Evolutionary conservation across 768 basidiomycete species (phyloP).

Genomic region (Termitomyces eurrhizus): DNA sequence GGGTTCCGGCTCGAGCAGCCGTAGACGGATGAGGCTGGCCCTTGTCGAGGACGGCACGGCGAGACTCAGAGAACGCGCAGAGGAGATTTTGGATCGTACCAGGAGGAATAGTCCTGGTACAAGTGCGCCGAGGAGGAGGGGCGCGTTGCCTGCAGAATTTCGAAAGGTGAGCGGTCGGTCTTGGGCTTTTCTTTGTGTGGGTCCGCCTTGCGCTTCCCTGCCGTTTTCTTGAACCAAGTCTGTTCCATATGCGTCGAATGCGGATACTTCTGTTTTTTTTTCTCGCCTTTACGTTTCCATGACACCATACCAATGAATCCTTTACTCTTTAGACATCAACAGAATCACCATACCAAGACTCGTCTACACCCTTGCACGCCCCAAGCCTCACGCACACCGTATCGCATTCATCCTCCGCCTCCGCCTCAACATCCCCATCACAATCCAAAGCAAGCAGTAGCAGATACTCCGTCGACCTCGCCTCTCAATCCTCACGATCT

Average conservation of each 20-base stretch:
- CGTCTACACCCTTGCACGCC: neutral
- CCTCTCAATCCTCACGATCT: slow-evolving; percentile 1
- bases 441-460: neutral
- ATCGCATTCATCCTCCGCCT: slow-evolving; percentile 6
- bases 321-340: neutral
- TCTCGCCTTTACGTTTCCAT: neutral
- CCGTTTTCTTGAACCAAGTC: no score
- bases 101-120: slow-evolving; percentile 32
- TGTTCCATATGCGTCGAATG: no score
- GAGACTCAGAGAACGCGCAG: slow-evolving; percentile 25
- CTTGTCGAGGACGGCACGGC: slow-evolving; percentile 7
- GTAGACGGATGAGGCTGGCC: slow-evolving; percentile 10
- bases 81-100: slow-evolving; percentile 21
- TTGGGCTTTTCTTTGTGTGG: neutral
- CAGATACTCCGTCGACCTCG: slow-evolving; percentile 41
- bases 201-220: no score
- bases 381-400: slow-evolving; percentile 8
- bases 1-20: slow-evolving; percentile 5
- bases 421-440: neutral
- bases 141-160: slow-evolving; percentile 40
- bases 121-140: slow-evolving; percentile 33
- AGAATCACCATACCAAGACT: neutral
- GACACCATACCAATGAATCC: neutral
- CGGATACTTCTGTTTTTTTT: neutral
- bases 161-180: slow-evolving; percentile 16